These are phyloP conservation scores for Pezizomycotina sp. DNA, from an alignment of 2,329 filamentous ascomycete genomes.

Conservation along the genomic window DNA sequence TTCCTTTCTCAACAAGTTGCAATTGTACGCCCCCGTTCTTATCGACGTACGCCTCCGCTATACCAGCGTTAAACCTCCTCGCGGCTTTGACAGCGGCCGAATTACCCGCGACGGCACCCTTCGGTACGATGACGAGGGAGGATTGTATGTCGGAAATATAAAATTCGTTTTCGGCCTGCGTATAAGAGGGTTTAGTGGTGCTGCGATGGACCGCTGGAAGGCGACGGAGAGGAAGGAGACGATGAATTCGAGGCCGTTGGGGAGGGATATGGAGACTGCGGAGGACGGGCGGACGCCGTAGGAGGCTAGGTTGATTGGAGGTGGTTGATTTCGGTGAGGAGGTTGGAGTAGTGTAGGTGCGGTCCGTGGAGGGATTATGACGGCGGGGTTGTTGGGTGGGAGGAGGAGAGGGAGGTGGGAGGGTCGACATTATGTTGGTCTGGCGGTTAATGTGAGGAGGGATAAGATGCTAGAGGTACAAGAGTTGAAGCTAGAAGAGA, in stretches of 20 bases:
- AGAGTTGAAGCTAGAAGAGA: too few species aligned
- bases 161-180: conserved; percentile 80
- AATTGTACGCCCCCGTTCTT: conserved; percentile 48
- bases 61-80: conserved; percentile 61
- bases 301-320: conserved; percentile 62
- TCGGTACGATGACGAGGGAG: conserved; percentile 58
- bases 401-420: conserved; percentile 42
- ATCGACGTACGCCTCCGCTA: conserved; percentile 67
- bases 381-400: conserved; percentile 39
- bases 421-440: conserved; percentile 36
- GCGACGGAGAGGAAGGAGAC: conserved; percentile 70
- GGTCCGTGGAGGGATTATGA: conserved; percentile 54
- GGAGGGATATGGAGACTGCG: conserved; percentile 65
- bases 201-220: conserved; percentile 71
- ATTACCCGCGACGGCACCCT: conserved; percentile 48
- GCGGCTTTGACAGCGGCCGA: conserved; percentile 61
- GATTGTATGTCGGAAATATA: conserved; percentile 80
- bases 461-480: too few species aligned
- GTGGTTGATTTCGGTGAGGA: conserved; percentile 46
- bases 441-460: not conserved
- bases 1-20: conserved; percentile 61
- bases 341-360: conserved; percentile 52
- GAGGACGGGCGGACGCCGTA: conserved; percentile 53
- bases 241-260: conserved; percentile 78
- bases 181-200: conserved; percentile 77